phyloP scores from a whole-genome alignment of 352 stramenopile genomes.

The Pythium guiyangense region DNA sequence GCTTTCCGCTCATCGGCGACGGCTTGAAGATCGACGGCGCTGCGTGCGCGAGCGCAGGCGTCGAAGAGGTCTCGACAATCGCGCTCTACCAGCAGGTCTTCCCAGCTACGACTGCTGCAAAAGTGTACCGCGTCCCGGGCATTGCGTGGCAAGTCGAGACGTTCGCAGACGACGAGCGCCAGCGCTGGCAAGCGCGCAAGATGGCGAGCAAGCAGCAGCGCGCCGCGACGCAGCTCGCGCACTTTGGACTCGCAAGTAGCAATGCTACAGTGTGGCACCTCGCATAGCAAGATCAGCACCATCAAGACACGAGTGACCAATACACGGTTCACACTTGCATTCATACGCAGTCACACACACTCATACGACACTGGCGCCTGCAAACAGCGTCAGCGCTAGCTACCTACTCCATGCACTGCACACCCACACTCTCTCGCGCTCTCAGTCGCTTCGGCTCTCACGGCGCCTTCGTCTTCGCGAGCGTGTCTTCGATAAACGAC shows the following conservation, averaged over 20 bases:
- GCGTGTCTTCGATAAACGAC: slow-evolving; percentile 39
- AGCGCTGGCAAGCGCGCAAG: slow-evolving; percentile 92
- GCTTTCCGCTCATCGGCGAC: slow-evolving; percentile 89
- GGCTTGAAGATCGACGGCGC: slow-evolving; percentile 54
- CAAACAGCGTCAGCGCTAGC: too few relatives aligned
- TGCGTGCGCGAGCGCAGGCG: slow-evolving; percentile 37
- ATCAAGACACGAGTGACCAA: background rate
- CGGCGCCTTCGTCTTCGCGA: slow-evolving; percentile 13
- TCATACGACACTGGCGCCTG: background rate
- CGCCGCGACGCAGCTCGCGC: slow-evolving; percentile 66
- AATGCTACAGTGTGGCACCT: background rate
- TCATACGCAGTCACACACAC: background rate
- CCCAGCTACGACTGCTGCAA: slow-evolving; percentile 50
- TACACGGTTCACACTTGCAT: background rate
- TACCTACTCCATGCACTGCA: background rate
- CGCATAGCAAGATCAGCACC: background rate
- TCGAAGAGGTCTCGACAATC: slow-evolving; percentile 94
- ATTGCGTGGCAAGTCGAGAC: slow-evolving; percentile 81
- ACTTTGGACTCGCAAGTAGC: slow-evolving; percentile 33
- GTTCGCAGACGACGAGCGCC: slow-evolving; percentile 60
- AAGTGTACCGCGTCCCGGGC: slow-evolving; percentile 75
- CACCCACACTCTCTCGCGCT: too few relatives aligned
- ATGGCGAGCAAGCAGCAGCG: slow-evolving; percentile 93
- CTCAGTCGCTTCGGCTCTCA: background rate
- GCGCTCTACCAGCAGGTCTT: slow-evolving; percentile 89